Evolutionary conservation across 75 land plant species (phyloP).

Genomic region (Azolla pinnata): DNA sequence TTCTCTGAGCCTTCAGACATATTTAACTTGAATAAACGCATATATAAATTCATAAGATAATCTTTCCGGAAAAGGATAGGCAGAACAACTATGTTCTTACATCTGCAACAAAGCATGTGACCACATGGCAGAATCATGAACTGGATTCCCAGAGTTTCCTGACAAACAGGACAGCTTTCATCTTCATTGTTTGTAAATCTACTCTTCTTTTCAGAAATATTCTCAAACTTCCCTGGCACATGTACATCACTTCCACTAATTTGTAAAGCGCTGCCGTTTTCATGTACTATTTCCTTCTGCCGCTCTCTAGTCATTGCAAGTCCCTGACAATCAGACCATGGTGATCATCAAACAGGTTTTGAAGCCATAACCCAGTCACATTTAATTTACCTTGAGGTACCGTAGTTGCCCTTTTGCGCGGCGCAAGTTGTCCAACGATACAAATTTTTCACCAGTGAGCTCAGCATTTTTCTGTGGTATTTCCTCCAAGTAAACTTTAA

Average conservation of each 20-base stretch:
- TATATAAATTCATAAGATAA: not conserved
- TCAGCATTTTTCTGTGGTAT: conserved; percentile 37
- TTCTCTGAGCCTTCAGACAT: no score
- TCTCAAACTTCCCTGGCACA: no score
- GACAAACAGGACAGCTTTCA: conserved; percentile 84
- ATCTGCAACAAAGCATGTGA: conserved; percentile 84
- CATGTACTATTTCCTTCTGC: not conserved
- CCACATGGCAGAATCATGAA: conserved; percentile 97
- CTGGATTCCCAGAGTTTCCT: conserved; percentile 57
- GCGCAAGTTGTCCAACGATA: conserved; percentile 37
- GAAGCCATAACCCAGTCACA: not conserved
- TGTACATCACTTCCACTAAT: no score
- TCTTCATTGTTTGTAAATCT: no score
- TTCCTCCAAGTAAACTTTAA: conserved; percentile 17
- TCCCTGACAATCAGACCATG: conserved; percentile 3
- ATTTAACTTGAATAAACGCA: no score
- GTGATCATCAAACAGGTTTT: not conserved
- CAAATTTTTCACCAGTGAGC: conserved; percentile 66
- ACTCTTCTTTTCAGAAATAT: no score
- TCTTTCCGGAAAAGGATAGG: no score
- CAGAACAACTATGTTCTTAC: no score
- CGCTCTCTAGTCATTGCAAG: conserved; percentile 16
- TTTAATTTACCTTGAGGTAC: conserved; percentile 60
- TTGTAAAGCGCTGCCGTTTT: no score
- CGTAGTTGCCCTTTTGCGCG: conserved; percentile 82